Evolutionary conservation across 2,329 filamentous ascomycete genomes (phyloP), one percentile per base, ranked within the genome.

Genomic region (Fusarium armeniacum): DNA sequence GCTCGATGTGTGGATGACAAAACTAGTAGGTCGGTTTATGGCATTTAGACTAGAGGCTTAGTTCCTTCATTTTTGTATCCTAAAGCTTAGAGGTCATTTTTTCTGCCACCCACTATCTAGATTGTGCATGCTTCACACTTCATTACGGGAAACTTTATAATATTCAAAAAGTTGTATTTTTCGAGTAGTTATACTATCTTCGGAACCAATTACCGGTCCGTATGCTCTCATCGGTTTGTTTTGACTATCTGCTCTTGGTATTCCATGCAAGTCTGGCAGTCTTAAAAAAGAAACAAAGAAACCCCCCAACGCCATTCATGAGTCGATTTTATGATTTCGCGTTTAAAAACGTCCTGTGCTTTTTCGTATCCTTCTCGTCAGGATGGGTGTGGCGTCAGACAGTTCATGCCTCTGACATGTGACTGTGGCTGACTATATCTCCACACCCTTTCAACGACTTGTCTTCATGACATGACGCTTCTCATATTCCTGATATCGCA

Each of bases 261-360:
- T 68, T 66, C 58, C 65, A 38, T 62, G 41, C 60, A 60, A 58
- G 50, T 51, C 47, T 47, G 60, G 46, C 71, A 73, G 57, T 60
- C 32, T 65, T 51, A 43, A 69, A 67, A 62, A 69, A 64, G 51
- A 70, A 50, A 40, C n/a, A 40, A 71, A 67, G 55, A 56, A 69
- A 70, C 66, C 69, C 57, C 46, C 61, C 58, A 74, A 75, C 72
- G 72, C 72, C 72, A 65, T 73, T 75, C 72, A 56, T 74, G 52
- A 74, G 59, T 73, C 67, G 59, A 73, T 71, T 69, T 73, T 74
- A 70, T 68, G 56, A 54, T 64, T 61, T 65, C 47, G 41, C 45
- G 62, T 74, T 50, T 40, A 56, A 61, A 60, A 65, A 65, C 62
- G 61, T 67, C 58, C 24, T 47, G 52, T 69, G 55, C 20, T 50